Conservation (phyloP, 495 filamentous ascomycete species). For the Chaetomium fimeti region DNA sequence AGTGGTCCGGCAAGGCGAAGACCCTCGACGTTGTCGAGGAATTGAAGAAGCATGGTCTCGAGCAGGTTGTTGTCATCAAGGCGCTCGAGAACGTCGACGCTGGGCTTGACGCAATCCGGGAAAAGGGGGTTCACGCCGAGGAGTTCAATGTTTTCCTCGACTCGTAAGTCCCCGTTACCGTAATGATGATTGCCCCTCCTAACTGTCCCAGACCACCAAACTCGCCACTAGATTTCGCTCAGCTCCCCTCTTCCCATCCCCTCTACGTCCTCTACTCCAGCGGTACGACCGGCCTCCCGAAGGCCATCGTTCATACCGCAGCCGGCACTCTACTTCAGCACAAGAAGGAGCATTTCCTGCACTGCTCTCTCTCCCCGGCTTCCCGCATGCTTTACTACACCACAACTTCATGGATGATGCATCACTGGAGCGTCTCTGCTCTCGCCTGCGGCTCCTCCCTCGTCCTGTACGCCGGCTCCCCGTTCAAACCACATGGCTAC, state of each 20-base stretch:
- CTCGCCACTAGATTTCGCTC: slow-evolving; percentile 61
- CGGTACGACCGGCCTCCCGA: slow-evolving; percentile 86
- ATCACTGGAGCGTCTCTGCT: slow-evolving; percentile 88
- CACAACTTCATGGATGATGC: slow-evolving; percentile 97
- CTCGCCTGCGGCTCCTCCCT: slow-evolving; percentile 77
- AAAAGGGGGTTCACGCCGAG: slow-evolving; percentile 49
- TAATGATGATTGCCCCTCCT: background rate
- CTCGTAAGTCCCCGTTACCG: slow-evolving; percentile 27
- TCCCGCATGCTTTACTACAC: slow-evolving; percentile 70
- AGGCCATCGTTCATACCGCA: slow-evolving; percentile 88
- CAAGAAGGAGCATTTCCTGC: slow-evolving; percentile 88
- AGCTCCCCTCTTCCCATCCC: slow-evolving; percentile 77
- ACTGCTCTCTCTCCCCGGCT: slow-evolving; percentile 63
- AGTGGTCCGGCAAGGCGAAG: slow-evolving; percentile 70
- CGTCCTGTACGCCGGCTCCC: slow-evolving; percentile 85
- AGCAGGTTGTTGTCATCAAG: slow-evolving; percentile 68
- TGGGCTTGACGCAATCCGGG: slow-evolving; percentile 48
- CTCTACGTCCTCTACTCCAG: slow-evolving; percentile 87
- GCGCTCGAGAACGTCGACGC: slow-evolving; percentile 53
- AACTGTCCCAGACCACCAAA: slow-evolving; percentile 35
- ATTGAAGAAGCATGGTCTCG: slow-evolving; percentile 58
- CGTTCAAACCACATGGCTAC: slow-evolving; percentile 61
- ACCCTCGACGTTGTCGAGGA: slow-evolving; percentile 65
- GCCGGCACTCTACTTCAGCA: slow-evolving; percentile 87
- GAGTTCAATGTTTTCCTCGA: slow-evolving; percentile 42